Evolutionary conservation across 768 basidiomycete species (phyloP).

Genomic region (Mrakia blollopis): DNA sequence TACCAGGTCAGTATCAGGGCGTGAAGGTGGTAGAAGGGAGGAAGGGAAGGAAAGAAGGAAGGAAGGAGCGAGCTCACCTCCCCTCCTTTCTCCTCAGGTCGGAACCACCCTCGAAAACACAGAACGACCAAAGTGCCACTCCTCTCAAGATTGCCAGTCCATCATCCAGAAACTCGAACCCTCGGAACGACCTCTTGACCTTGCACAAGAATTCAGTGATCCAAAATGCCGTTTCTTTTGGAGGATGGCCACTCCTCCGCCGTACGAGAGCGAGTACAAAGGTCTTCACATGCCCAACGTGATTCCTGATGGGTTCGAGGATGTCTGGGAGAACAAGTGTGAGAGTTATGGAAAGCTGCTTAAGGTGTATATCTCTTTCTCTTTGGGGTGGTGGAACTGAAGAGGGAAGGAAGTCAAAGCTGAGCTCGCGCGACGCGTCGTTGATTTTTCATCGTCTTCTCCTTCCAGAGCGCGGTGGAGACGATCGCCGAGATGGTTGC

Average conservation of each 20-base stretch:
- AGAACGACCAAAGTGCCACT: conserved; percentile 60
- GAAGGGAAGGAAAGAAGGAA: neutral
- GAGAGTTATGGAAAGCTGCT: conserved; percentile 46
- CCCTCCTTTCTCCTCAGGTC: neutral
- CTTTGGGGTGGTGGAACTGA: no score
- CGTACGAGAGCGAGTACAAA: conserved; percentile 72
- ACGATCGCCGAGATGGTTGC: conserved; percentile 84
- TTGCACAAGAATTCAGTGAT: conserved; percentile 58
- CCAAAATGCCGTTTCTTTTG: conserved; percentile 90
- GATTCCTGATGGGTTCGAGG: conserved; percentile 66
- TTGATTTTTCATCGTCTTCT: no score
- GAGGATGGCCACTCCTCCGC: conserved; percentile 62
- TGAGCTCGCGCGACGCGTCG: neutral
- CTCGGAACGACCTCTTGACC: conserved; percentile 74
- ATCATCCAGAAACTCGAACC: conserved; percentile 68
- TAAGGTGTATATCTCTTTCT: conserved; percentile 40
- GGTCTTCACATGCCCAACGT: conserved; percentile 75
- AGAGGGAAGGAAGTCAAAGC: neutral
- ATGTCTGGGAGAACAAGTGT: conserved; percentile 59
- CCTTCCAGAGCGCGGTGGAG: conserved; percentile 57
- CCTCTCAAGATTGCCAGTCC: conserved; percentile 69
- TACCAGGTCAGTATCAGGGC: conserved; percentile 56
- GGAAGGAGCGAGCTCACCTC: neutral
- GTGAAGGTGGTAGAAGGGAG: neutral
- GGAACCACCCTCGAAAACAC: conserved; percentile 69